Base-by-base conservation (phyloP, 2,329 filamentous ascomycete species). In the Talaromyces sp. region DNA sequence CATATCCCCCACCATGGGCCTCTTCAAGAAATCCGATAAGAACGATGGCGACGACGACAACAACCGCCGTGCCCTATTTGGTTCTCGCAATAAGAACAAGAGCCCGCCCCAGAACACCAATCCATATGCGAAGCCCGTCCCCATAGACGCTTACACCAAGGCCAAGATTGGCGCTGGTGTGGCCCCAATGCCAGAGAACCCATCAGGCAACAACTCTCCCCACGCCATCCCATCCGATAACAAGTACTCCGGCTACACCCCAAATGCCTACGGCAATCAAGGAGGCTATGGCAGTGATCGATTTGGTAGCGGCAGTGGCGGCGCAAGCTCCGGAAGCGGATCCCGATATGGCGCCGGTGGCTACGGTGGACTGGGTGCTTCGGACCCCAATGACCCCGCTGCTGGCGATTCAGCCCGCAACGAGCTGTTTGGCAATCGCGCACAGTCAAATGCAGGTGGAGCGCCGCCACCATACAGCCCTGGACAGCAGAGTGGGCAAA, bases 51-150 rank as follows among this genome's bases (percentile, higher is more conserved):
- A 81, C 56, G 73, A 81, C 53, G 73, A 74, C 47, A 71, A 72
- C 35, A 78, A 76, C 68, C 80, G 82, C 68, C 75, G 74, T 51
- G 81, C 82, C n/a, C 80, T 86, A 29, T 86, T 86, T 62, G 82
- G 82, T 58, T 75, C 75, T 59, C 75, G 79, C 58, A 79, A 82
- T 68, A 77, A 82, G 68, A 77, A 75, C 60, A 83, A 83, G 68
- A 78, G 75, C 49, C 74, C 80, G 24, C 75, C 77, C 24, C 74
- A 79, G 29, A 68, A 76, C 32, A 73, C 74, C 24, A 83, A 86
- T 65, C 83, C 83, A 20, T 85, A 85, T 61, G 82, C 82, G 39
- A 78, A 80, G 44, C 74, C 80, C 5, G 76, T 80, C 24, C 71
- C 74, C 49, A 70, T 73, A 49, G 81, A 85, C 62, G 78, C 82